These are phyloP conservation scores for Cudoniella acicularis DNA, from an alignment of 495 filamentous ascomycete genomes.

Conservation along the genomic window DNA sequence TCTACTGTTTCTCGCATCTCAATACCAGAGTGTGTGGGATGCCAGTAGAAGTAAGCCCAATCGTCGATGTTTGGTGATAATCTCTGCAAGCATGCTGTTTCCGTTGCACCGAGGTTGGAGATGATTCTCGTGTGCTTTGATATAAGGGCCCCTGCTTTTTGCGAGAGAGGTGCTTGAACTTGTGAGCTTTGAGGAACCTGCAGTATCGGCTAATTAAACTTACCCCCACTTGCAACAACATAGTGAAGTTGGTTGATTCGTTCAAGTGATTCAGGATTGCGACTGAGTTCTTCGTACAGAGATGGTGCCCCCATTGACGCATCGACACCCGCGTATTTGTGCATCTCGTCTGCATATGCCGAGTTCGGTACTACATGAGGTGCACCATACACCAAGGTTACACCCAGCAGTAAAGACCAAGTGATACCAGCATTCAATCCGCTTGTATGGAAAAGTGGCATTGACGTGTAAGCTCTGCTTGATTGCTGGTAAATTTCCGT, in stretches of 20 bases:
- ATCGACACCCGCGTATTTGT: slow-evolving; percentile 13
- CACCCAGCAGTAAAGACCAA: neutral
- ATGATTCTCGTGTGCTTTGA: slow-evolving; percentile 13
- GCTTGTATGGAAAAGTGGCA: neutral
- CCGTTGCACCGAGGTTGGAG: neutral
- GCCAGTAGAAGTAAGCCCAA: neutral
- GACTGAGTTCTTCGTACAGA: slow-evolving; percentile 14
- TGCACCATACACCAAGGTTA: neutral
- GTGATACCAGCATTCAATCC: neutral
- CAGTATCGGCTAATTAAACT: neutral
- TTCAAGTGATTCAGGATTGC: slow-evolving; percentile 5
- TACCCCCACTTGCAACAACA: slow-evolving; percentile 15
- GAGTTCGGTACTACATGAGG: neutral
- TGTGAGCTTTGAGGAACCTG: neutral
- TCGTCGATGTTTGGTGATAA: neutral
- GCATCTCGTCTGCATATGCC: slow-evolving; percentile 15
- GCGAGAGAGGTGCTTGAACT: slow-evolving; percentile 7
- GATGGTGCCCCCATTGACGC: slow-evolving; percentile 13
- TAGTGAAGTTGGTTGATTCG: slow-evolving; percentile 4
- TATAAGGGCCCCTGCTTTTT: slow-evolving; percentile 12
- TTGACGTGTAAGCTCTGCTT: neutral
- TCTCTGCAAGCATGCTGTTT: neutral
- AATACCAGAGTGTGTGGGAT: neutral
- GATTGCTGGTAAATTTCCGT: neutral
- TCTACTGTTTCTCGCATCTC: neutral